phyloP scores from a whole-genome alignment of 805 yeast genomes.

The Ogataea glucozyma region DNA sequence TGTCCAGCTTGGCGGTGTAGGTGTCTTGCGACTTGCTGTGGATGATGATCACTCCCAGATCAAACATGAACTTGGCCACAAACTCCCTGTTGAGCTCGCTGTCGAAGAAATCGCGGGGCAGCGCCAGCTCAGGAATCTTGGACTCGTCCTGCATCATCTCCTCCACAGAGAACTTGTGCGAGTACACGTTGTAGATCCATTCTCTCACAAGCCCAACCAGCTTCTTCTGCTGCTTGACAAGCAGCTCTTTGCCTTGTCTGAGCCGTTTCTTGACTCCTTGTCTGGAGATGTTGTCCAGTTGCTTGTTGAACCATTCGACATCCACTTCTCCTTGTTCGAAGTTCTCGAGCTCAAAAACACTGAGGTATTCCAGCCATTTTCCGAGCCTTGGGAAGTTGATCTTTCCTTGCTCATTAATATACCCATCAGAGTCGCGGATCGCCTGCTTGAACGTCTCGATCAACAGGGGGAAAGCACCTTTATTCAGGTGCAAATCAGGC shows the following conservation, averaged over 20 bases:
- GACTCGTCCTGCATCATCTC: conserved; percentile 38
- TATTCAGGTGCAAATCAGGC: conserved; percentile 89
- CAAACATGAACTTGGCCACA: conserved; percentile 62
- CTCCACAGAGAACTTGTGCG: conserved; percentile 35
- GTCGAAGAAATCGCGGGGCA: conserved; percentile 49
- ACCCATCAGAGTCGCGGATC: conserved; percentile 73
- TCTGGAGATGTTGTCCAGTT: conserved; percentile 74
- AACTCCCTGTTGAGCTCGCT: conserved; percentile 55
- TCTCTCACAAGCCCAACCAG: conserved; percentile 59
- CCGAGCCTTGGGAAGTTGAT: conserved; percentile 75
- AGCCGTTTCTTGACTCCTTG: conserved; percentile 70
- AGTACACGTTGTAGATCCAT: conserved; percentile 42
- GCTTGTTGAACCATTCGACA: conserved; percentile 87
- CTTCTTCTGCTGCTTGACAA: conserved; percentile 73
- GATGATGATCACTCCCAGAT: conserved; percentile 63
- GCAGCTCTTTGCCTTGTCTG: conserved; percentile 61
- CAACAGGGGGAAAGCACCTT: conserved; percentile 94
- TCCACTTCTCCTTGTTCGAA: conserved; percentile 85
- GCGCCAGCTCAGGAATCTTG: conserved; percentile 44
- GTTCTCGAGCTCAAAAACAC: conserved; percentile 79
- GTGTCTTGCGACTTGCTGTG: conserved; percentile 60
- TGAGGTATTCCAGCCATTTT: conserved; percentile 71
- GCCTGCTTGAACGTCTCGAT: conserved; percentile 85
- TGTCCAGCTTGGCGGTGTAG: conserved; percentile 62
- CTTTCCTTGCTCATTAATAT: conserved; percentile 78